A percentile compares a stretch with the other conserved stretches of the same genome.
Conservation (phyloP, 2,329 filamentous ascomycete species). For the Aspergillus sp. region DNA sequence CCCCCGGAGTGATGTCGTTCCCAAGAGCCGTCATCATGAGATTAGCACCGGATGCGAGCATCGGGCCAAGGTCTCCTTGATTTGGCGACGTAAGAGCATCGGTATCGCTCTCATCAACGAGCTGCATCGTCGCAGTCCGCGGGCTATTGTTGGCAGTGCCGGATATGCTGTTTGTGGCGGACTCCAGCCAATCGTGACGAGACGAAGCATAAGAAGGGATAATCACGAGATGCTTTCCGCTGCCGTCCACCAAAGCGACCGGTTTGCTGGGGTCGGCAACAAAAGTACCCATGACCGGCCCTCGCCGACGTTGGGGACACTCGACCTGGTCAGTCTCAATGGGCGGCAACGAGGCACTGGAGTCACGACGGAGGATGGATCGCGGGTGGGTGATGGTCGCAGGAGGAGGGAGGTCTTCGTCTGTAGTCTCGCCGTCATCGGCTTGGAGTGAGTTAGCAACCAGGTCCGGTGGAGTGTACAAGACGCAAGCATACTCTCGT, state of each 20-base stretch:
- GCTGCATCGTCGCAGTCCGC: slow-evolving; percentile 28
- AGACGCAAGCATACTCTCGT: slow-evolving; percentile 45
- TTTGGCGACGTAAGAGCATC: slow-evolving; percentile 33
- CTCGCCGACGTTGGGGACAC: slow-evolving; percentile 30
- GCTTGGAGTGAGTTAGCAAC: slow-evolving; percentile 43
- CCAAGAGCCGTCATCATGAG: slow-evolving; percentile 69
- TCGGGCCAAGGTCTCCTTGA: slow-evolving; percentile 38
- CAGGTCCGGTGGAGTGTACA: slow-evolving; percentile 14
- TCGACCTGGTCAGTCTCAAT: slow-evolving; percentile 29
- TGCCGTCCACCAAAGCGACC: slow-evolving; percentile 39
- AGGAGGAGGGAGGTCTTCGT: slow-evolving; percentile 45
- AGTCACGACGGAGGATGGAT: slow-evolving; percentile 43
- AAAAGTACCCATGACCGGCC: slow-evolving; percentile 40
- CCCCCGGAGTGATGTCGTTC: slow-evolving; percentile 40
- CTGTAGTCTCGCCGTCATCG: slow-evolving; percentile 53
- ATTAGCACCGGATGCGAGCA: slow-evolving; percentile 59
- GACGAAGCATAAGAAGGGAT: slow-evolving; percentile 39
- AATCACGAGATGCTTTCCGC: slow-evolving; percentile 40
- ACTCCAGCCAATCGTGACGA: slow-evolving; percentile 38
- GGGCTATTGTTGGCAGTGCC: slow-evolving; percentile 37
- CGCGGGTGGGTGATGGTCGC: slow-evolving; percentile 40
- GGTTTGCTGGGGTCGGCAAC: slow-evolving; percentile 40
- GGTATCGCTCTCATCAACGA: slow-evolving; percentile 37
- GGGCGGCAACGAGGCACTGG: slow-evolving; percentile 36
- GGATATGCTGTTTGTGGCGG: slow-evolving; percentile 31